phyloP scores from a whole-genome alignment of 345 rosid species.

The Citrus australasica region DNA sequence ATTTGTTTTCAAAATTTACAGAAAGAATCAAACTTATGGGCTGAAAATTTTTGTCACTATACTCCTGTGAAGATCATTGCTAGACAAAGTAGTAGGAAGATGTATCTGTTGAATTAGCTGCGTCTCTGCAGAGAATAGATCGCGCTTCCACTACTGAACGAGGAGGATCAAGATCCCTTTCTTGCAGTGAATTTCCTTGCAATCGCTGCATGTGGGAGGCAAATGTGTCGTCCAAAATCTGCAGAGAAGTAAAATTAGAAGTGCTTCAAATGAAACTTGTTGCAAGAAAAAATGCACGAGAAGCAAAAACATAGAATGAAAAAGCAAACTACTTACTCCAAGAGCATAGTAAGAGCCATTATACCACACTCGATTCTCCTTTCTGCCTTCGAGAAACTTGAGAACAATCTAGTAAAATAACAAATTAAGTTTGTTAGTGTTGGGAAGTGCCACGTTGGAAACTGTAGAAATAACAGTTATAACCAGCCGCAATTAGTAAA shows the following conservation, averaged over 20 bases:
- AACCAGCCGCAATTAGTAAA: too few species aligned
- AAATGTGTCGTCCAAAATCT: slow-evolving; percentile 89
- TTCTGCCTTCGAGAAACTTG: slow-evolving; percentile 93
- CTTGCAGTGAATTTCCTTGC: slow-evolving; percentile 83
- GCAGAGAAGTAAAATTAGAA: neutral
- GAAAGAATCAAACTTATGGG: neutral
- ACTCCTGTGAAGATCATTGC: neutral
- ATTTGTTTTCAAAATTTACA: slow-evolving; percentile 2
- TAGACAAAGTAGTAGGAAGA: slow-evolving; percentile 71
- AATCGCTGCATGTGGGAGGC: slow-evolving; percentile 95
- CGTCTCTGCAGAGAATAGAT: slow-evolving; percentile 89
- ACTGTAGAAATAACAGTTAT: too few species aligned
- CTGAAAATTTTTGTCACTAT: neutral
- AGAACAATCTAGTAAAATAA: slow-evolving; percentile 48
- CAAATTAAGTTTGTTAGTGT: neutral
- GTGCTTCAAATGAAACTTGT: neutral
- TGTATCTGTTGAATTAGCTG: slow-evolving; percentile 53
- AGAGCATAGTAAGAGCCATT: slow-evolving; percentile 91
- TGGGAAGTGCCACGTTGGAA: too few species aligned
- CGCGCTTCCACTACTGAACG: slow-evolving; percentile 93
- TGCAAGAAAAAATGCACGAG: neutral
- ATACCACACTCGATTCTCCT: slow-evolving; percentile 87
- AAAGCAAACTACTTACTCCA: slow-evolving; percentile 54
- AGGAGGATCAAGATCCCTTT: slow-evolving; percentile 86
- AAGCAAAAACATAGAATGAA: neutral